Conservation (phyloP, 441 rosid species). For the Omphalea diandra region DNA sequence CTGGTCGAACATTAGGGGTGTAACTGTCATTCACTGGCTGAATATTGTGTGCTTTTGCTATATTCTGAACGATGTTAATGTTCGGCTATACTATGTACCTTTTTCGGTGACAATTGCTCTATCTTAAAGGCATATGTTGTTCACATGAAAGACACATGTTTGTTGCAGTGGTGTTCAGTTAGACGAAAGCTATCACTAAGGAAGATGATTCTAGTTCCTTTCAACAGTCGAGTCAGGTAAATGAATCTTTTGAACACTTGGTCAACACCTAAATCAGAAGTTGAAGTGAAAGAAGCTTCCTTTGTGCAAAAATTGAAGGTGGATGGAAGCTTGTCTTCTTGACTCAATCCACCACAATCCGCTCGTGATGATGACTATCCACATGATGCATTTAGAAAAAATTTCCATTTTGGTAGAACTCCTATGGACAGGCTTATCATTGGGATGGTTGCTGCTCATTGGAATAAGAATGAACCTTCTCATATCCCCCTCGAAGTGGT, state of each 20-base stretch:
- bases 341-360: slow-evolving; percentile 45
- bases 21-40: too few species aligned
- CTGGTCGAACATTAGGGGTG: too few species aligned
- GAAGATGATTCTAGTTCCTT: slow-evolving; percentile 32
- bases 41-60: too few species aligned
- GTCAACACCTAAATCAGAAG: slow-evolving; percentile 33
- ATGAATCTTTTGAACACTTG: too few species aligned
- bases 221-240: slow-evolving; percentile 38
- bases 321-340: slow-evolving; percentile 58
- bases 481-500: slow-evolving; percentile 65
- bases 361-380: slow-evolving; percentile 28
- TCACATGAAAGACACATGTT: too few species aligned
- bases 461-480: slow-evolving; percentile 62
- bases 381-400: slow-evolving; percentile 23
- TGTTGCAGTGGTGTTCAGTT: too few species aligned
- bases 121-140: too few species aligned
- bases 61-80: too few species aligned
- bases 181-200: too few species aligned
- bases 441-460: slow-evolving; percentile 84
- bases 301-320: slow-evolving; percentile 31
- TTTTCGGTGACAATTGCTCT: too few species aligned
- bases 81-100: too few species aligned
- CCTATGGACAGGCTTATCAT: slow-evolving; percentile 81
- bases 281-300: slow-evolving; percentile 31
- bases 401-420: slow-evolving; percentile 42